Evolutionary conservation across 2,329 filamentous ascomycete species (phyloP), one percentile per base, ranked within the genome.

Genomic region (Lachnellula subtilissima): DNA sequence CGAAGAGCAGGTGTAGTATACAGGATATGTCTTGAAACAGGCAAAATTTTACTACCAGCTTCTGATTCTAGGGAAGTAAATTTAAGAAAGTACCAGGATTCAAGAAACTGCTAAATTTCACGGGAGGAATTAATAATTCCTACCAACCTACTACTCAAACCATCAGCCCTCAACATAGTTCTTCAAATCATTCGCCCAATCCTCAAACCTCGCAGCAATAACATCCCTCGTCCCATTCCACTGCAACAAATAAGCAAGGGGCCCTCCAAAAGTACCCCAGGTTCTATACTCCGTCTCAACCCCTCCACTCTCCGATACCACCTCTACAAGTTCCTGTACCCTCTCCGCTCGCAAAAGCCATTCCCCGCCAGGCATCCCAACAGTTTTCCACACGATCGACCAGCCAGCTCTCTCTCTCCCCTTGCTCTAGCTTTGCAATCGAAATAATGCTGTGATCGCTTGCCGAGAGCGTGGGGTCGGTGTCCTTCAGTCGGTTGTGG

Each of bases 341-440:
- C 50, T 39, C 22, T 57, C 55, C 15, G 23, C 42, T 32, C 46
- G 35, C 36, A 56, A 19, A 15, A 50, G 19, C 37, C 37, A 51
- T 14, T 53, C 40, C 7, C 50, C 50, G 6, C 51, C 37, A 28
- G 46, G 47, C 35, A 49, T 50, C 15, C 48, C 50, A 15, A 57
- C 36, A 5, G 54, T 39, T 22, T 53, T 57, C 54, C 54, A 57
- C 8, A 57, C 50, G 23, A 53, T 53, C 2, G n/a, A 45, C 40
- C 50, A 47, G 22, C 46, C 50, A 25, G 48, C 6, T 12, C 43
- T 11, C 9, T 50, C 50, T 12, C 25, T 2, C 25, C 25, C 25
- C 46, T 35, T 22, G 50, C 12, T 57, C 40, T 25, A 47, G 35
- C 17, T 50, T 32, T 3, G 46, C 54, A 23, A 53, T 50, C 6